Evolutionary conservation across 169 alveolate species (phyloP), one percentile per base, ranked within the genome.

Genomic region (Cryptosporidium xiaoi): DNA sequence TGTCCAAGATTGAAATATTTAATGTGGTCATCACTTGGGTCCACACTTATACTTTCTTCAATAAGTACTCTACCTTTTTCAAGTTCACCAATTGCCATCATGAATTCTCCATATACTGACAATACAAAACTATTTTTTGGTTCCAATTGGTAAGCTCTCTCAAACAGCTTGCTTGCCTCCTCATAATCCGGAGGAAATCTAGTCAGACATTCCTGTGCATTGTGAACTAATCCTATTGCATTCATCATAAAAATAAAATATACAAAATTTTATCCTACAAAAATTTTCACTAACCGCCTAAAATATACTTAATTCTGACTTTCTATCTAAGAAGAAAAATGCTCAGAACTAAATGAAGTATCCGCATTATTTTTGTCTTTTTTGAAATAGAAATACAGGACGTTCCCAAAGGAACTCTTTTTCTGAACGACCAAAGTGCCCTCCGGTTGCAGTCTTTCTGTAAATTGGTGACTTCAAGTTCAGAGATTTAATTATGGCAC

Each of bases 361-460:
- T 18, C 31, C 5, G 6, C 1, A 62, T 53, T 13, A 53, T n/a
- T 20, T n/a, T 27, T 62, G 6, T 62, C 7, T 62, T 15, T n/a
- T 62, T 6, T 62, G 44, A n/a, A 27, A 56, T 5, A 77, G 24
- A 4, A n/a, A 1, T 34, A 77, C 44, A 34, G 96, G 95, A 16
- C 87, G 83, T 93, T 98, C 99, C 99, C 99, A 98, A 8, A 96
- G 92, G 91, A 96, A 97, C 66, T 92, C 83, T 44, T 66, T 94
- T 24, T 94, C 97, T 71, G 93, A 92, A 65, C 99, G 95, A 36
- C 99, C 99, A 90, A 98, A 98, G 89, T 98, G 99, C 6, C 99
- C 99, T 91, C 97, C 97, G 48, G 95, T 95, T 8, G 99, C 97
- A 51, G 99, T 94, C 82, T 96, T 94, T 46, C 93, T 71, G 94